phyloP scores from a whole-genome alignment of 495 filamentous ascomycete species.

The Penicillium manginii region DNA sequence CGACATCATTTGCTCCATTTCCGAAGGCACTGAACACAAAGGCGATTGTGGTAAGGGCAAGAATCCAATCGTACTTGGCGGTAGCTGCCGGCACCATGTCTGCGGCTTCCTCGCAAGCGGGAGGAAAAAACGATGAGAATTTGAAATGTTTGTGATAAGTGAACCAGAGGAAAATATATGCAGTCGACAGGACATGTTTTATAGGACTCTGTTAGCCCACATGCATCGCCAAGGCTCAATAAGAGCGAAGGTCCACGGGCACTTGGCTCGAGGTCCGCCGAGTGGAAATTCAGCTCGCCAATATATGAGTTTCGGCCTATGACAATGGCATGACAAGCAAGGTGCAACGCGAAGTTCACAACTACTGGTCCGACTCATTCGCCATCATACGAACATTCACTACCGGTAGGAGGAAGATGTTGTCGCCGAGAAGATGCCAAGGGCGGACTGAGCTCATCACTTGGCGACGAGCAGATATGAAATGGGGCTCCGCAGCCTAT shows the following conservation, averaged over 20 bases:
- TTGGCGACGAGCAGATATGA: neutral
- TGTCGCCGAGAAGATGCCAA: neutral
- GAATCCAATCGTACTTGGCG: slow-evolving; percentile 53
- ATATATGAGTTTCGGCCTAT: too few species aligned
- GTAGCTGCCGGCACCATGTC: slow-evolving; percentile 15
- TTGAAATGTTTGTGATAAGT: neutral
- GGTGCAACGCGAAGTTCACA: too few species aligned
- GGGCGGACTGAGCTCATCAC: neutral
- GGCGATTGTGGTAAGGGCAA: slow-evolving; percentile 48
- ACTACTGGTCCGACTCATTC: neutral
- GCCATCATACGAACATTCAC: neutral
- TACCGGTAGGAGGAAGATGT: neutral
- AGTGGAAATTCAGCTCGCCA: too few species aligned
- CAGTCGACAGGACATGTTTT: neutral
- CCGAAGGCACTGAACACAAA: slow-evolving; percentile 49
- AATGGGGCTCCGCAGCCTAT: neutral
- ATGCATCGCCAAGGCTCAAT: too few species aligned
- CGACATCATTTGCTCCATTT: slow-evolving; percentile 53
- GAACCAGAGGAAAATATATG: neutral
- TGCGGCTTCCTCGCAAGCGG: neutral
- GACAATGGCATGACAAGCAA: too few species aligned
- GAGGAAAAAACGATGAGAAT: neutral
- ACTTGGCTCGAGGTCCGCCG: too few species aligned
- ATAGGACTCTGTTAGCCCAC: too few species aligned
- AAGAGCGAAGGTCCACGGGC: too few species aligned